Conservation (phyloP, 805 yeast genomes). For the Candida boidinii region DNA sequence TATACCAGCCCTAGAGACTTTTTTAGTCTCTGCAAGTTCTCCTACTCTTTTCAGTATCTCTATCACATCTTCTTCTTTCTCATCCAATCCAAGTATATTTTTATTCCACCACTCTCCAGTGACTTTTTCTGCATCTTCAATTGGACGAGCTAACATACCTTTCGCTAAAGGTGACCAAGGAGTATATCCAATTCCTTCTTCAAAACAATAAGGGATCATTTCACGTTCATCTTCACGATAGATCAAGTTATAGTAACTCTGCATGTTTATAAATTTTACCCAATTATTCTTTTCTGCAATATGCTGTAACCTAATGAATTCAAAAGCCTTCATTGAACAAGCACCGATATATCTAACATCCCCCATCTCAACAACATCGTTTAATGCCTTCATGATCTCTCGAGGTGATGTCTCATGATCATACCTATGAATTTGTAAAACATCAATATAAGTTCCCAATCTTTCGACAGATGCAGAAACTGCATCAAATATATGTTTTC, state of each 20-base stretch:
- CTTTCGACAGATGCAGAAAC: slow-evolving; percentile 29
- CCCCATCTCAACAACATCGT: slow-evolving; percentile 40
- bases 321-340: slow-evolving; percentile 47
- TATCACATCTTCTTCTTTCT: slow-evolving; percentile 16
- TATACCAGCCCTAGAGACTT: slow-evolving; percentile 43
- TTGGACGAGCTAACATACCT: slow-evolving; percentile 24
- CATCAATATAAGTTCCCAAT: slow-evolving; percentile 43
- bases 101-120: neutral
- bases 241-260: slow-evolving; percentile 44
- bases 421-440: slow-evolving; percentile 48
- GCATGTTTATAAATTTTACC: slow-evolving; percentile 51
- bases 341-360: slow-evolving; percentile 50
- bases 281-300: slow-evolving; percentile 48
- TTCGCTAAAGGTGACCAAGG: slow-evolving; percentile 58
- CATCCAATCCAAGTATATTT: slow-evolving; percentile 8
- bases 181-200: slow-evolving; percentile 42
- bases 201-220: slow-evolving; percentile 43
- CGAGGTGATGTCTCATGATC: slow-evolving; percentile 38
- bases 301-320: slow-evolving; percentile 44
- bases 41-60: slow-evolving; percentile 42
- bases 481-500: slow-evolving; percentile 41
- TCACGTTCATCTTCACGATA: slow-evolving; percentile 59
- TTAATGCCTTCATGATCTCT: slow-evolving; percentile 49
- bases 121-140: no score
- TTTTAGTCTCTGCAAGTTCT: slow-evolving; percentile 36